Base-by-base conservation (phyloP, 257 asterid species). In the Solanum okadae region DNA sequence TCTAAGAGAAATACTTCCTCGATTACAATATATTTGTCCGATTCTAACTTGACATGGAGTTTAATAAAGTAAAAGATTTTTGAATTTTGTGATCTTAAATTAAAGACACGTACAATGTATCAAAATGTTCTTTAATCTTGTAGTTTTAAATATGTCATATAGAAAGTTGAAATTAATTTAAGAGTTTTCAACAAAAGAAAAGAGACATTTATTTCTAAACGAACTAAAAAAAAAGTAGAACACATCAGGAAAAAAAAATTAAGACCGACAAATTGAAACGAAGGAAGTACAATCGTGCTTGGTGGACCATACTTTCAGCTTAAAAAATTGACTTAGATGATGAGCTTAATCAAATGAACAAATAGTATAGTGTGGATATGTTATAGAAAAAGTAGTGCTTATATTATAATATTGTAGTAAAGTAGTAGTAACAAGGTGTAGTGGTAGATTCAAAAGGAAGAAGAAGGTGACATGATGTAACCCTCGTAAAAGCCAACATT, bases 401-500 rank as follows among this genome's bases (percentile, higher is more conserved):
- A 0, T 46, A 5, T 34, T 46, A 5, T 34, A 16, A 27, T 27
- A 67, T 5, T 2, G 33, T 10, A 65, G 33, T 65, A 11, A n/a
- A 67, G 73, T 27, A 29, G 38, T 31, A 31, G 3, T 15, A 29
- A 46, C 12, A 46, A 16, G 18, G 2, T 29, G 20, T 81, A 81
- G 86, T 81, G 86, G 86, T 81, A 9, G 27, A 81, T 81, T 81
- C 44, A 81, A 81, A 81, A 81, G 86, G 12, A 78, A 12, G n/a
- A 46, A 20, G 67, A 25, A 83, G 67, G 11, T 52, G 78, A 65
- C 56, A 89, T 89, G 29, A 87, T 89, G 83, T 82, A 29, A 37
- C 75, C 83, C 68, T 75, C 71, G 76, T 79, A 87, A 89, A 84
- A 84, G 91, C 88, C 90, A 63, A 84, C 91, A 89, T 68, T 84